A percentile compares a stretch with the other conserved stretches of the same genome.
These are phyloP conservation scores for Leucosporidium yakuticum DNA, from an alignment of 768 basidiomycete genomes.

Conservation along the genomic window DNA sequence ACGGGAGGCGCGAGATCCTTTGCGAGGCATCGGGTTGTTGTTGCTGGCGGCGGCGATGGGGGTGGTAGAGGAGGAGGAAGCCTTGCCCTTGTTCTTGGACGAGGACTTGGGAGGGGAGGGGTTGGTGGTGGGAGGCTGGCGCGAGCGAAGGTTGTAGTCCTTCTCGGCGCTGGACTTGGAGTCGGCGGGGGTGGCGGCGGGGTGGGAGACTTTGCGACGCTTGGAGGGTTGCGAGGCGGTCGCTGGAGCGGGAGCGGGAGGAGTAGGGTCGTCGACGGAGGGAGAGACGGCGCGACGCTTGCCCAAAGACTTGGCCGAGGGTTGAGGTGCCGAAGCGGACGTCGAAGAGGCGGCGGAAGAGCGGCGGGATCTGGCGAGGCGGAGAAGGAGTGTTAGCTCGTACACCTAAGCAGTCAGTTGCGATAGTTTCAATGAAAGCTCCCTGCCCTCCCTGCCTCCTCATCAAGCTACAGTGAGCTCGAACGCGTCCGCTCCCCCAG, in stretches of 20 bases:
- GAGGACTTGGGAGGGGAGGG: neutral
- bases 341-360: neutral
- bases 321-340: neutral
- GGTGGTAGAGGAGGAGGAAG: neutral
- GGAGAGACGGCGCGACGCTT: constrained; percentile 36
- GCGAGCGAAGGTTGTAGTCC: constrained; percentile 22
- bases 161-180: neutral
- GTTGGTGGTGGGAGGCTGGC: neutral
- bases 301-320: constrained; percentile 31
- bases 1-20: constrained; percentile 22
- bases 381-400: neutral
- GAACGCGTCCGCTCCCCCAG: neutral
- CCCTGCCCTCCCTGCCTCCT: too few relatives aligned
- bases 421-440: neutral
- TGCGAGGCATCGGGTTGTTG: constrained; percentile 29
- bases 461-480: neutral
- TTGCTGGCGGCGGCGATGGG: neutral
- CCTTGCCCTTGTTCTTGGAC: neutral
- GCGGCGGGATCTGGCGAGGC: constrained; percentile 2
- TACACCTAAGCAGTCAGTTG: neutral
- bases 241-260: neutral
- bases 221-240: constrained; percentile 1
- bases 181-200: neutral
- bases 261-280: neutral
- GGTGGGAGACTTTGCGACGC: constrained; percentile 15